Base-by-base conservation (phyloP, 495 filamentous ascomycete species). In the Hyphodiscus hymeniophilus region DNA sequence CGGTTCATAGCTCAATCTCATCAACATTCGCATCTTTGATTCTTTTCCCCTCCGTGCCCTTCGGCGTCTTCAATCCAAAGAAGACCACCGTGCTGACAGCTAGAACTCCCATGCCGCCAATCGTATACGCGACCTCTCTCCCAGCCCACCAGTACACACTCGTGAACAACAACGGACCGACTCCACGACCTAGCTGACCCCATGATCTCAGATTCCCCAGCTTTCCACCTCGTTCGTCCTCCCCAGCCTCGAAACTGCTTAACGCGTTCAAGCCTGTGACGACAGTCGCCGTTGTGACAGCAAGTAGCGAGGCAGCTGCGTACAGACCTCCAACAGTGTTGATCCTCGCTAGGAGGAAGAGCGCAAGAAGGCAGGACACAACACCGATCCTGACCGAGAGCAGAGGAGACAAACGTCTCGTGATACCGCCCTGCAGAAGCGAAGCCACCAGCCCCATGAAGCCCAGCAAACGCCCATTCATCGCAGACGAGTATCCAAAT, bases 61-160 rank as follows among this genome's bases (percentile, higher is more conserved):
- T 51, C 20, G 73, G 75, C 20, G 68, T 67, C 62, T 73, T 75
- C 42, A 96, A 63, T 10, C 77, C 73, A 16, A 73, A 73, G 60
- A 94, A 85, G 0, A 82, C 87, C n/a, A 86, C 61, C 42, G 70
- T 68, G 32, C 73, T 75, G 30, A 95, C 89, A 7, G 62, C 78
- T 18, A 83, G 58, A 73, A 97, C 95, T 2, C 86, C 88, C 26
- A 73, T 61, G 0, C 87, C 87, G 3, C 92, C 94, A 60, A 85
- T 70, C 1, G 69, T 71, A 63, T 95, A 99, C 0, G 92, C 92
- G 13, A 81, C 67, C 58, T 94, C 83, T 32, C 92, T 69, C 0
- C 94, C 92, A 24, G 87, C 90, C 94, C 94, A 99, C 92, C 92
- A 99, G 67, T 97, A 99, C 48, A 99, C 71, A n/a, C 86, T 83